Evolutionary conservation across 2,329 filamentous ascomycete genomes (phyloP), one percentile per base, ranked within the genome.

Genomic region (Fusarium camptoceras): DNA sequence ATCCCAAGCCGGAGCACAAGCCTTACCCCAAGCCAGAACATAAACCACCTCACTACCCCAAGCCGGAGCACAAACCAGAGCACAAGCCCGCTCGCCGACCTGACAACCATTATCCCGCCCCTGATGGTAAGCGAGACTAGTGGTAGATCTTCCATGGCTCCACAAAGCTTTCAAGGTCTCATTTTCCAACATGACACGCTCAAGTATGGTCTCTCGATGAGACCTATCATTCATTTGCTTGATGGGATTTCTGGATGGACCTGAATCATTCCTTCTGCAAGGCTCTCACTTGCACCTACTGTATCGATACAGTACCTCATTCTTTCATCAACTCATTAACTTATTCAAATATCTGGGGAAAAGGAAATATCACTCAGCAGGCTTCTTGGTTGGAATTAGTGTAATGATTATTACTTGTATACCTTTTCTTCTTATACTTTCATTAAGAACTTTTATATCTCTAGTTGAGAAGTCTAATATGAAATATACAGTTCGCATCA

Each of bases 51-150:
- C 3, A 27, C 1, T 15, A 31, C 2, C 30, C 7, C 7, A 34
- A 5, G 30, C 30, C 30, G 0, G 7, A 31, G 1, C 30, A 15
- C 14, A 31, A 16, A 7, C 30, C 30, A 0, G 30, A 31, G 2
- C 31, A 16, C 31, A 34, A 5, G 9, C 31, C 16, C 31, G 31
- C 16, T 8, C 30, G 8, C 14, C 15, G 15, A 7, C 30, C 30
- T 8, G 14, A 34, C 2, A 37, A 37, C 34, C 9, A 11, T n/a
- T 37, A 37, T n/a, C 34, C 34, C 6, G 34, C 10, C 34, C 34
- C 18, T 37, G 34, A n/a, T 37, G 34, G 34, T 6, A 37, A 37
- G 34, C 34, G 34, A 37, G 34, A 37, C 34, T 37, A 37, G 34
- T 0, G 10, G 34, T 4, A 37, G 34, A 37, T 37, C 18, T n/a